Percentiles rank a stretch among this genome's conserved stretches.
These are phyloP conservation scores for Cutaneotrichosporon mucoides DNA, from an alignment of 1,284 basidiomycete genomes.

Conservation along the genomic window DNA sequence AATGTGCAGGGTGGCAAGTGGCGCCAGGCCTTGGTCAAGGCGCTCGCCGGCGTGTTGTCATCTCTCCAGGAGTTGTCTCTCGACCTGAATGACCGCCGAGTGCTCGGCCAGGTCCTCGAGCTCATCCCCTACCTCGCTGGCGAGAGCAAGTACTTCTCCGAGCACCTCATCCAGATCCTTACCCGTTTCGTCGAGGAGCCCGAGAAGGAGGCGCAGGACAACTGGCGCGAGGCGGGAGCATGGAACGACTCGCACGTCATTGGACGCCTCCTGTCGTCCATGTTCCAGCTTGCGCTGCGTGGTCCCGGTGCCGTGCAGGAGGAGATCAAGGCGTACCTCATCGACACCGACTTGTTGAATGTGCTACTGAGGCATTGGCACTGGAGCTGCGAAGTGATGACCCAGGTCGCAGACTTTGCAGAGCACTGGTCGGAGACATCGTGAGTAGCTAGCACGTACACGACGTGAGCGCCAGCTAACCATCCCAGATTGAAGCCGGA, in stretches of 20 bases:
- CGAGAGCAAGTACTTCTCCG: conserved; percentile 24
- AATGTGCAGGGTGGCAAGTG: conserved; percentile 49
- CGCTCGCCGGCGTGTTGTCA: conserved; percentile 17
- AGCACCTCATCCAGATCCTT: conserved; percentile 20
- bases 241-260: conserved; percentile 40
- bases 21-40: conserved; percentile 34
- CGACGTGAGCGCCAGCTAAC: not conserved
- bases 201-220: conserved; percentile 5
- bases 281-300: conserved; percentile 47
- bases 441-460: not conserved
- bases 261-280: conserved; percentile 21
- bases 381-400: conserved; percentile 57
- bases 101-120: conserved; percentile 32
- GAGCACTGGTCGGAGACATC: conserved; percentile 48
- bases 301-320: conserved; percentile 24
- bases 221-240: conserved; percentile 25
- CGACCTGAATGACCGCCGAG: conserved; percentile 18
- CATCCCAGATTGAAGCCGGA: conserved; percentile 19
- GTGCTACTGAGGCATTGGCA: conserved; percentile 57
- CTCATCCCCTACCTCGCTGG: conserved; percentile 32
- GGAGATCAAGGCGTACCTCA: conserved; percentile 17
- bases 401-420: conserved; percentile 54
- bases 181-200: conserved; percentile 3
- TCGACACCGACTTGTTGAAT: conserved; percentile 49
- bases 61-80: not conserved